A percentile compares a stretch with the other conserved stretches of the same genome.
phyloP scores from a whole-genome alignment of 2,329 filamentous ascomycete species.

The Hymenoscyphus linearis region DNA sequence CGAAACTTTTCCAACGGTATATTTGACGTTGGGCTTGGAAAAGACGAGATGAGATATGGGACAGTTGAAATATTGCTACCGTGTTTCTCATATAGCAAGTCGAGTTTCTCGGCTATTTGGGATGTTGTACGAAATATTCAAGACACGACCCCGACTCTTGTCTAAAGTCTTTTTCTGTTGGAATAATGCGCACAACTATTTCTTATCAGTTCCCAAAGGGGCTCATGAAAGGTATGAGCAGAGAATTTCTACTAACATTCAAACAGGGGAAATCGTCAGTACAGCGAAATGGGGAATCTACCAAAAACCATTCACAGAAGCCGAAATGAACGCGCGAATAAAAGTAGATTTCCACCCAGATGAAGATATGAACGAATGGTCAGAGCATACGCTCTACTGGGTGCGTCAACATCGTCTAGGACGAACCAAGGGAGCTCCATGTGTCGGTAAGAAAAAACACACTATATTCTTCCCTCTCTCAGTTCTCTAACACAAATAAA shows the following conservation, averaged over 20 bases:
- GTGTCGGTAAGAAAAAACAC: constrained; percentile 13
- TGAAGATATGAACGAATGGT: constrained; percentile 17
- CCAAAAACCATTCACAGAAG: constrained; percentile 10
- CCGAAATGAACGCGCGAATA: constrained; percentile 13
- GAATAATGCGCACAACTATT: not conserved
- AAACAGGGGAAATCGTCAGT: constrained; percentile 14
- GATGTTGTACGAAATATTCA: no score
- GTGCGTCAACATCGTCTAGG: constrained; percentile 12
- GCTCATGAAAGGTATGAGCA: not conserved
- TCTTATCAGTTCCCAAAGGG: not conserved
- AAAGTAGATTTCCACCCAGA: constrained; percentile 18
- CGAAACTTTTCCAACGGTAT: no score
- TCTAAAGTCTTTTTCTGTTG: no score
- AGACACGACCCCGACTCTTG: no score
- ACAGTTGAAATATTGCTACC: no score
- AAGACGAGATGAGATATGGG: no score
- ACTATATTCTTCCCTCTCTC: not conserved
- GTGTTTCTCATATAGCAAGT: no score
- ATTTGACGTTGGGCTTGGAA: no score
- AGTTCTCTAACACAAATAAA: not conserved
- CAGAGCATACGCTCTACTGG: constrained; percentile 11
- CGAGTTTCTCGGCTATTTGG: no score
- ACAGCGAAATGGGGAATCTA: constrained; percentile 18
- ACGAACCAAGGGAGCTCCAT: constrained; percentile 13
- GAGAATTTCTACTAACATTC: not conserved